These are phyloP conservation scores for Talaromyces sp. DNA, from an alignment of 2,329 filamentous ascomycete species.

Conservation along the genomic window DNA sequence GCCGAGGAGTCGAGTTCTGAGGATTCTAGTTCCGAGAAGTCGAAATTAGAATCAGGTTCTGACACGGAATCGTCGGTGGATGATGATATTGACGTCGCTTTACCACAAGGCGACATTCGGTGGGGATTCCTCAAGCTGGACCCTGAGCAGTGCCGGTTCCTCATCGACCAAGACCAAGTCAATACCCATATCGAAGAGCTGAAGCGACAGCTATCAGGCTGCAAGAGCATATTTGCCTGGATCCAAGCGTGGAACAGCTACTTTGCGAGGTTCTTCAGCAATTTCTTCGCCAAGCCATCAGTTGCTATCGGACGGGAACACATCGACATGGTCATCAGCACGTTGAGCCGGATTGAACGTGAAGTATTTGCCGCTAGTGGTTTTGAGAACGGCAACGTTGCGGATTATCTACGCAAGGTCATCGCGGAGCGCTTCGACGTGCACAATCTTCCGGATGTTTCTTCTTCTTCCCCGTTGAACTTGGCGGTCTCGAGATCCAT, in stretches of 20 bases:
- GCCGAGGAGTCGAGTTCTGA: neutral
- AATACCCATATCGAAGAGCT: constrained; percentile 57
- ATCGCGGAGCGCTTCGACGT: constrained; percentile 51
- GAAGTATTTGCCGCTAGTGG: constrained; percentile 32
- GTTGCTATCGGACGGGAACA: constrained; percentile 52
- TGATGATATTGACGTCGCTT: constrained; percentile 15
- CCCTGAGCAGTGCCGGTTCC: constrained; percentile 47
- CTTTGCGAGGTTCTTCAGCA: constrained; percentile 51
- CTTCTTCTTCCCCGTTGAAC: constrained; percentile 48
- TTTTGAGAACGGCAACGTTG: constrained; percentile 38
- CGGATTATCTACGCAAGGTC: constrained; percentile 50
- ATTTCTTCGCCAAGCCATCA: constrained; percentile 53
- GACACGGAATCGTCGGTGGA: neutral
- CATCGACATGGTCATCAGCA: constrained; percentile 50
- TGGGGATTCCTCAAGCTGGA: constrained; percentile 59
- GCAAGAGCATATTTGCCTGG: constrained; percentile 54
- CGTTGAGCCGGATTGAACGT: constrained; percentile 48
- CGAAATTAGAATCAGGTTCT: neutral
- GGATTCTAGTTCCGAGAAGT: too few relatives aligned
- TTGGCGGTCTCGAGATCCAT: constrained; percentile 46
- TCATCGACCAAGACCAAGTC: constrained; percentile 56
- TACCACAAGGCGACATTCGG: constrained; percentile 51
- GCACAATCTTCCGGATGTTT: constrained; percentile 44
- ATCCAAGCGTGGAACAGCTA: constrained; percentile 58
- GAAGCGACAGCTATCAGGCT: constrained; percentile 51